These are phyloP conservation scores for Solidago caesia DNA, from an alignment of 129 eudicot genomes.

Conservation along the genomic window DNA sequence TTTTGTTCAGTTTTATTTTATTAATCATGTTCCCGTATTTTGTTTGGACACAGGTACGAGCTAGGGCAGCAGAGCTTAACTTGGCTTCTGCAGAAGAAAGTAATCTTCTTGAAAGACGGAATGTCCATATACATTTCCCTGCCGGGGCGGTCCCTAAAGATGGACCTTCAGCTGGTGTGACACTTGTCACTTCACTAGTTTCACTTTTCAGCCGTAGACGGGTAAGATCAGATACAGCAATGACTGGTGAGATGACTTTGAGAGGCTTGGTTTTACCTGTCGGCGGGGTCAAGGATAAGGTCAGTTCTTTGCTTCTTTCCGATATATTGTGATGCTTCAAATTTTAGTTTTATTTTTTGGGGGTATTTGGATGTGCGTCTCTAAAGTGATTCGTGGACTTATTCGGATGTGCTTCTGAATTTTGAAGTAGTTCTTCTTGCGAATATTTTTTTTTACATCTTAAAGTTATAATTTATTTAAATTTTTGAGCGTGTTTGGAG, in stretches of 20 bases:
- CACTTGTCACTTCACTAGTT: conserved; percentile 89
- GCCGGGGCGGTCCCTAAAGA: conserved; percentile 99
- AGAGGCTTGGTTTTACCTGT: conserved; percentile 93
- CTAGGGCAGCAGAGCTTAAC: conserved; percentile 80
- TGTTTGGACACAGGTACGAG: conserved; percentile 55
- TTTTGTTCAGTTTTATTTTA: not conserved
- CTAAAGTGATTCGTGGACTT: too few relatives aligned
- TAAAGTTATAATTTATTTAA: too few relatives aligned
- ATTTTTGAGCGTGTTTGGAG: too few relatives aligned
- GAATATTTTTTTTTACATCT: too few relatives aligned
- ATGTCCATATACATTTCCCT: conserved; percentile 94
- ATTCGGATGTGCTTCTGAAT: too few relatives aligned
- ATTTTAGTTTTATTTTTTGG: not conserved
- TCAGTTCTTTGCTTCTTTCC: conserved; percentile 22
- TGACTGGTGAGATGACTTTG: conserved; percentile 96
- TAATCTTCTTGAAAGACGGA: conserved; percentile 75
- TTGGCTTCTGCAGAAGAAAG: conserved; percentile 52
- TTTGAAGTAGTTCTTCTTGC: too few relatives aligned
- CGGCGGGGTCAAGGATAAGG: conserved; percentile 97
- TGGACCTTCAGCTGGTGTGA: conserved; percentile 99
- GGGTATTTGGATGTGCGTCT: not conserved
- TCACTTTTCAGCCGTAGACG: conserved; percentile 71
- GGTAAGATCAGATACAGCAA: conserved; percentile 91
- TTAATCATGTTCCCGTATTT: not conserved
- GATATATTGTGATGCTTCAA: conserved; percentile 1